phyloP scores from a whole-genome alignment of 169 alveolate genomes.

The Cryptosporidium muris region DNA sequence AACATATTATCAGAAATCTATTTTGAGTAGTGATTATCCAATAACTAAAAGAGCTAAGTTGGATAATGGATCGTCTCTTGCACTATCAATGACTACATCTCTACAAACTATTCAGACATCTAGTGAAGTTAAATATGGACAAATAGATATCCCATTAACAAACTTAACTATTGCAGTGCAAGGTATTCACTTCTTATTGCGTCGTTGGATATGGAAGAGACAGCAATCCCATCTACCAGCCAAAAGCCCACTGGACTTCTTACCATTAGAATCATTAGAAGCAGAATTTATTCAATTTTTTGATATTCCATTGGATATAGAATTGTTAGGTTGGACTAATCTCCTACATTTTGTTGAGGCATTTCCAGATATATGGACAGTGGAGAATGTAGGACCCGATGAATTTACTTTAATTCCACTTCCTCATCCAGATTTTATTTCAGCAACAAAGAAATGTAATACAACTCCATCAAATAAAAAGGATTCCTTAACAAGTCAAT shows the following conservation, averaged over 20 bases:
- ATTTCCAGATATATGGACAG: conserved; percentile 69
- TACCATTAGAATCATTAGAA: conserved; percentile 54
- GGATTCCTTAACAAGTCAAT: too few relatives aligned
- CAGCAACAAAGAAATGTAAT: conserved; percentile 39
- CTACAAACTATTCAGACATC: not conserved
- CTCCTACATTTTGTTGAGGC: conserved; percentile 65
- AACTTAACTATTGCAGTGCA: conserved; percentile 51
- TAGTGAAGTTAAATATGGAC: conserved; percentile 8
- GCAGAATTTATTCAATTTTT: conserved; percentile 46
- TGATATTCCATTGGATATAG: conserved; percentile 47
- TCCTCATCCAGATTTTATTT: conserved; percentile 56
- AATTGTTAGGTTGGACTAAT: conserved; percentile 64
- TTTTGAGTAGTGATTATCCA: not conserved
- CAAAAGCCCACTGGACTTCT: conserved; percentile 52
- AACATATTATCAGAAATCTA: too few relatives aligned
- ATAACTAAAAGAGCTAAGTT: not conserved
- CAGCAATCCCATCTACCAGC: conserved; percentile 45
- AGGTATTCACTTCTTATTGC: conserved; percentile 52
- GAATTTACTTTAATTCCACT: conserved; percentile 61
- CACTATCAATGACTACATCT: conserved; percentile 11
- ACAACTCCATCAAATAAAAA: not conserved
- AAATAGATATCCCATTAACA: conserved; percentile 45
- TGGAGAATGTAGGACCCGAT: conserved; percentile 69
- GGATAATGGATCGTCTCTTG: conserved; percentile 1
- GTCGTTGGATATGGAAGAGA: conserved; percentile 65